These are phyloP conservation scores for Aspergillus novoparasiticus DNA, from an alignment of 2,329 filamentous ascomycete genomes.

Conservation along the genomic window DNA sequence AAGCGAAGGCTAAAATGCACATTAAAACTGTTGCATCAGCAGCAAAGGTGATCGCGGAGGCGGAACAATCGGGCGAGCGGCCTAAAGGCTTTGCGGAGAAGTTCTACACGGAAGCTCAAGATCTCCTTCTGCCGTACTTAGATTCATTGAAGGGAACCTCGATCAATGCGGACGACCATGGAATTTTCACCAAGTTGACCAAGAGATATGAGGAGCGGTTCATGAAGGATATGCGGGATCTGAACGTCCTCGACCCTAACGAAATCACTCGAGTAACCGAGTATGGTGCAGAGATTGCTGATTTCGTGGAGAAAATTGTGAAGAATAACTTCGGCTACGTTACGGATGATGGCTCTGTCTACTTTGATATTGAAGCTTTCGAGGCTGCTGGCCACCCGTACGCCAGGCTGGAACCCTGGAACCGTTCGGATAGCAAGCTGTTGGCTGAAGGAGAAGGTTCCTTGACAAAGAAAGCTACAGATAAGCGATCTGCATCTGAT, in stretches of 20 bases:
- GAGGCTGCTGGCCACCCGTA: constrained; percentile 84
- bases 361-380: constrained; percentile 88
- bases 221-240: constrained; percentile 79
- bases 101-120: constrained; percentile 63
- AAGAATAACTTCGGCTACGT: constrained; percentile 83
- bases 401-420: constrained; percentile 81
- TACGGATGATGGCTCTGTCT: constrained; percentile 78
- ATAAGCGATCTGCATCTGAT: constrained; percentile 77
- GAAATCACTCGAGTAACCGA: constrained; percentile 88
- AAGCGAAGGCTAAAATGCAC: constrained; percentile 91
- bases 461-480: constrained; percentile 59
- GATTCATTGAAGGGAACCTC: constrained; percentile 63
- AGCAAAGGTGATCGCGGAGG: constrained; percentile 51
- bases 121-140: constrained; percentile 79
- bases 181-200: constrained; percentile 86
- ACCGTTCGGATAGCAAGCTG: constrained; percentile 77
- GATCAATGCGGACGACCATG: constrained; percentile 63
- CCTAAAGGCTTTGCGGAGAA: constrained; percentile 36
- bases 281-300: constrained; percentile 83
- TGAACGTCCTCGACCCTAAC: constrained; percentile 84
- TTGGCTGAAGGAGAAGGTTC: constrained; percentile 90
- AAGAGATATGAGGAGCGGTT: constrained; percentile 86
- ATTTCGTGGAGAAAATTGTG: constrained; percentile 80
- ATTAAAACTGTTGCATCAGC: constrained; percentile 64
- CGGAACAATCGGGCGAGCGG: constrained; percentile 27